Base-by-base conservation (phyloP, 139 green algal genomes). In the Nannochloris sp. region DNA sequence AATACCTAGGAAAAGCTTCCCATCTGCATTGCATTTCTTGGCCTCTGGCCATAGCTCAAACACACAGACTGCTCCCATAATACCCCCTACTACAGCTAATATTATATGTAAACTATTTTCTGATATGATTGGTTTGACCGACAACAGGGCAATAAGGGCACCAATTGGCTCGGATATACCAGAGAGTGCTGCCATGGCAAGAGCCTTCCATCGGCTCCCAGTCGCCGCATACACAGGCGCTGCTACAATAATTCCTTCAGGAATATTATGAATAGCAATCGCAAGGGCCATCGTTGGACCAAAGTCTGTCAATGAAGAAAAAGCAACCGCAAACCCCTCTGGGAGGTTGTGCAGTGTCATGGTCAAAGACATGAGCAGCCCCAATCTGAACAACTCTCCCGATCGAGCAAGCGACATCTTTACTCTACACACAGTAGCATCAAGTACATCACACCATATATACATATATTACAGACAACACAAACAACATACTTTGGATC, bases 341-440 rank as follows among this genome's bases (percentile, higher is more conserved):
- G 89, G 89, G 67, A 91, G 56, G 63, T 96, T 95, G 69, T 95
- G 87, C 37, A 93, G 64, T n/a, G 85, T 94, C 87, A 96, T 96
- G 8, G 85, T 88, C 6, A 90, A 33, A 0, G 81, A 78, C 85
- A 92, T 92, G 8, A 90, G 60, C 11, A 87, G 26, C 2, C 83
- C 82, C 14, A 87, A 59, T 1, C 82, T 61, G 43, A 88, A 49
- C 30, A 85, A 69, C 44, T 79, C 69, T 17, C 60, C 53, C 16
- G 72, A 63, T 14, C 66, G 43, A 17, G 17, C 23, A 5, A 23
- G 14, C 0, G 20, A 25, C 46, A 51, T 26, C 17, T 51, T 51
- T 20, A 23, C 17, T 1, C 46, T 51, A 14, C 5, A 14, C 17
- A 51, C 6, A n/a, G 8, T 26, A 51, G 0, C 12, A 53, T n/a